phyloP scores from a whole-genome alignment of 148 eudicot species.

The Gaultheria prostrata region DNA sequence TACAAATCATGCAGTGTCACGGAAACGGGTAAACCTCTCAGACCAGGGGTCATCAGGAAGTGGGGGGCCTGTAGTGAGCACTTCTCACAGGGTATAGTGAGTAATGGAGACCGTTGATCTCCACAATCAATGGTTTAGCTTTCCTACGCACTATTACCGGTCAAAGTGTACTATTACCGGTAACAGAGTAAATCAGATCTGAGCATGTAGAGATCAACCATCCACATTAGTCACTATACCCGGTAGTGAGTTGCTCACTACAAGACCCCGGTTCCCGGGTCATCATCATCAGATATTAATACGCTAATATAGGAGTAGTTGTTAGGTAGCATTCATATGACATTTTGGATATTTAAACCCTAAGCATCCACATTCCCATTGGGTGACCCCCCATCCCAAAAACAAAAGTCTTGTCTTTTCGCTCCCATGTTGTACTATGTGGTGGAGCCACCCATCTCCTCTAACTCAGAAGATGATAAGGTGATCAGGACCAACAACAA shows the following conservation, averaged over 20 bases:
- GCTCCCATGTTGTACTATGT: background rate
- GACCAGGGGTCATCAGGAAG: background rate
- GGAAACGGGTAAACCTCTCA: background rate
- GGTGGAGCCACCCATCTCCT: background rate
- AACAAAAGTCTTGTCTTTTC: background rate
- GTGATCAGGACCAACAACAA: background rate
- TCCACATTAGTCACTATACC: too few species aligned
- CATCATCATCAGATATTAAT: background rate
- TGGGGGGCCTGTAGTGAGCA: too few species aligned
- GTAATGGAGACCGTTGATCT: too few species aligned
- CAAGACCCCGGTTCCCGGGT: too few species aligned
- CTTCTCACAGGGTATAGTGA: too few species aligned
- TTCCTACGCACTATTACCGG: too few species aligned
- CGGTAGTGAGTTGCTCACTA: too few species aligned
- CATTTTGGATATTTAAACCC: background rate
- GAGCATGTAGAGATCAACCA: too few species aligned
- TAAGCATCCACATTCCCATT: background rate
- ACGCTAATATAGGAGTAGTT: background rate
- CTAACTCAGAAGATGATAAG: background rate
- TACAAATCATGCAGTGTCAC: too few species aligned
- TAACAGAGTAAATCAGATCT: too few species aligned
- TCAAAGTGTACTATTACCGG: too few species aligned
- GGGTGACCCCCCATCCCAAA: background rate
- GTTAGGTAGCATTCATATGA: constrained; percentile 7
- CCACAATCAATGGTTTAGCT: too few species aligned